Percentiles rank a stretch among this genome's conserved stretches.
Evolutionary conservation across 805 yeast species (phyloP).

Genomic region (Metschnikowia arizonensis): DNA sequence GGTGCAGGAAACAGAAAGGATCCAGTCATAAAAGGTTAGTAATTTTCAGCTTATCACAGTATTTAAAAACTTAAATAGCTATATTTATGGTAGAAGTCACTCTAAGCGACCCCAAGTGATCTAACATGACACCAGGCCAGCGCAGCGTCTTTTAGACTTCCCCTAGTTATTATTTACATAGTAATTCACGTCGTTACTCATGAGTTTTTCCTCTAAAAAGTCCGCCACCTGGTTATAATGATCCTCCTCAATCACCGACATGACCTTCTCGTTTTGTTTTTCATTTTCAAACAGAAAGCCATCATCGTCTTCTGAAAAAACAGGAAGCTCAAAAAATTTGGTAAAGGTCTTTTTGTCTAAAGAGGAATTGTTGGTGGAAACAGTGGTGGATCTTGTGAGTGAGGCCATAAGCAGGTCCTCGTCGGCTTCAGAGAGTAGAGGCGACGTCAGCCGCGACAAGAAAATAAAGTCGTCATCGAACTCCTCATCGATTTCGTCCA

Average conservation of each 20-base stretch:
- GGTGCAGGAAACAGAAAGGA: conserved; percentile 1
- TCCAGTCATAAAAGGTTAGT: too few relatives aligned
- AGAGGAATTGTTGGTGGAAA: conserved; percentile 29
- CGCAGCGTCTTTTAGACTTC: conserved; percentile 1
- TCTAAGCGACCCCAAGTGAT: not conserved
- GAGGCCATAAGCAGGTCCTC: conserved; percentile 37
- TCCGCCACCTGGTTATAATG: conserved; percentile 40
- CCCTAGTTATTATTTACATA: conserved; percentile 21
- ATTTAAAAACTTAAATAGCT: not conserved
- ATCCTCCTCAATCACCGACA: conserved; percentile 30
- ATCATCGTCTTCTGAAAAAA: conserved; percentile 21
- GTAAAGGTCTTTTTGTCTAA: conserved; percentile 12
- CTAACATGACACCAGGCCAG: conserved; percentile 5
- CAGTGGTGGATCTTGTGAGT: conserved; percentile 41
- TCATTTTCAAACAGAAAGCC: conserved; percentile 18
- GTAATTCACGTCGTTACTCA: conserved; percentile 36
- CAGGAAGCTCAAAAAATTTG: conserved; percentile 34
- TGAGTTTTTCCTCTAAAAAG: conserved; percentile 37
- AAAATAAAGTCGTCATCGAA: conserved; percentile 22
- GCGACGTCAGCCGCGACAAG: conserved; percentile 38
- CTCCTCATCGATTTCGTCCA: conserved; percentile 18
- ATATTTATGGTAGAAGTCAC: not conserved
- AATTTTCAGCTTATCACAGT: too few relatives aligned
- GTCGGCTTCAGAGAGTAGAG: conserved; percentile 29
- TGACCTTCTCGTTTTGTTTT: conserved; percentile 17